phyloP scores from a whole-genome alignment of 805 yeast species.

The Blastobotrys americana region DNA sequence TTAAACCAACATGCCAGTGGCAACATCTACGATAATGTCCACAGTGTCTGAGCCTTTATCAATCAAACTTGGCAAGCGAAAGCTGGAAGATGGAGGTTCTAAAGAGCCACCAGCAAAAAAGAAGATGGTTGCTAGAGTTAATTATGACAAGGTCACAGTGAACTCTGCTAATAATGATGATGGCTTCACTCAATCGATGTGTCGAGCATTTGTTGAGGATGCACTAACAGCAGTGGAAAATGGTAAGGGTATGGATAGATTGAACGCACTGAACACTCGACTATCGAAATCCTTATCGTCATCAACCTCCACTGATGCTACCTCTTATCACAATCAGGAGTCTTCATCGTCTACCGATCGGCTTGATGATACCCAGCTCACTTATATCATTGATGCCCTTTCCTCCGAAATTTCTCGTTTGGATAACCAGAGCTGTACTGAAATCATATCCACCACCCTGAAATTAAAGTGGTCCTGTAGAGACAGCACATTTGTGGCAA shows the following conservation, averaged over 20 bases:
- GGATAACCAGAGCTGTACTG: constrained; percentile 45
- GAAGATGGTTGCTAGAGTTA: background rate
- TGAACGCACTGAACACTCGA: background rate
- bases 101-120: background rate
- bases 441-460: constrained; percentile 55
- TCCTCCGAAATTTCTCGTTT: constrained; percentile 61
- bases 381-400: constrained; percentile 48
- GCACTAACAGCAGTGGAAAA: background rate
- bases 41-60: background rate
- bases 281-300: background rate
- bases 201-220: background rate
- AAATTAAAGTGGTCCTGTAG: constrained; percentile 55
- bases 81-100: background rate
- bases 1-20: too few species aligned
- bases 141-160: too few species aligned
- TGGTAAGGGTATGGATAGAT: background rate
- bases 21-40: background rate
- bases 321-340: too few species aligned
- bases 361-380: constrained; percentile 35
- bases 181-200: background rate
- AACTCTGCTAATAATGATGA: too few species aligned
- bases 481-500: constrained; percentile 38
- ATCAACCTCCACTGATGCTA: background rate
- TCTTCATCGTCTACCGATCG: too few species aligned
- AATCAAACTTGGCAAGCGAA: background rate